Conservation (phyloP, 805 yeast species). For the Pichia nanzhaoensis region DNA sequence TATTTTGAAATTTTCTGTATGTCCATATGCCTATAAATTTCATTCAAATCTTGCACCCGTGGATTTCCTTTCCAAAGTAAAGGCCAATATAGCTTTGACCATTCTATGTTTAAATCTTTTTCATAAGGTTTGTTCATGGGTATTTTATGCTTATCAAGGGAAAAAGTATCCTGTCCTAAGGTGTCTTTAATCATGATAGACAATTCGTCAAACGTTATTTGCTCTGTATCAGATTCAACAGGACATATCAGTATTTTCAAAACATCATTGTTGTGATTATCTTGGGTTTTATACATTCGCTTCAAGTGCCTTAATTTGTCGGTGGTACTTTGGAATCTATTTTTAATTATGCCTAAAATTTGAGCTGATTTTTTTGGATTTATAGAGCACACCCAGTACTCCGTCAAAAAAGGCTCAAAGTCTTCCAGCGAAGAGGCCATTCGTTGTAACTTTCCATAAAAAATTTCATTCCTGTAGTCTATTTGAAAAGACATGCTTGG, state of each 20-base stretch:
- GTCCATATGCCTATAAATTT: constrained; percentile 34
- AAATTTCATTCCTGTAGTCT: constrained; percentile 36
- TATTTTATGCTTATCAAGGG: constrained; percentile 29
- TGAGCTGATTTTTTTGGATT: constrained; percentile 30
- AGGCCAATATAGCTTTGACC: constrained; percentile 80
- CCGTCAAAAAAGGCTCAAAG: constrained; percentile 26
- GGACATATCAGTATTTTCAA: constrained; percentile 43
- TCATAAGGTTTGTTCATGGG: constrained; percentile 65
- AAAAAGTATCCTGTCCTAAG: neutral
- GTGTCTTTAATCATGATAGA: constrained; percentile 1
- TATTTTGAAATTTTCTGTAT: constrained; percentile 35
- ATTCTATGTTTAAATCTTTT: constrained; percentile 54
- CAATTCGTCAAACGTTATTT: constrained; percentile 14
- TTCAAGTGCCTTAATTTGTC: constrained; percentile 41
- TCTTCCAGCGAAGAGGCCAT: constrained; percentile 27
- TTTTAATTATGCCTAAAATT: constrained; percentile 22
- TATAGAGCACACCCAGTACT: constrained; percentile 41
- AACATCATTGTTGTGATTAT: constrained; percentile 11
- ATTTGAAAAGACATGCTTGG: constrained; percentile 25
- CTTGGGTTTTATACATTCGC: constrained; percentile 34
- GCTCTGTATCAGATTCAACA: constrained; percentile 27
- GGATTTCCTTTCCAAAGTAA: constrained; percentile 93
- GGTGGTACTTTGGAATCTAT: constrained; percentile 22
- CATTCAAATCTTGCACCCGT: constrained; percentile 58
- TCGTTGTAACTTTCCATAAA: constrained; percentile 36